Evolutionary conservation across 257 asterid species (phyloP).

Genomic region (Nicotiana obtusifolia): DNA sequence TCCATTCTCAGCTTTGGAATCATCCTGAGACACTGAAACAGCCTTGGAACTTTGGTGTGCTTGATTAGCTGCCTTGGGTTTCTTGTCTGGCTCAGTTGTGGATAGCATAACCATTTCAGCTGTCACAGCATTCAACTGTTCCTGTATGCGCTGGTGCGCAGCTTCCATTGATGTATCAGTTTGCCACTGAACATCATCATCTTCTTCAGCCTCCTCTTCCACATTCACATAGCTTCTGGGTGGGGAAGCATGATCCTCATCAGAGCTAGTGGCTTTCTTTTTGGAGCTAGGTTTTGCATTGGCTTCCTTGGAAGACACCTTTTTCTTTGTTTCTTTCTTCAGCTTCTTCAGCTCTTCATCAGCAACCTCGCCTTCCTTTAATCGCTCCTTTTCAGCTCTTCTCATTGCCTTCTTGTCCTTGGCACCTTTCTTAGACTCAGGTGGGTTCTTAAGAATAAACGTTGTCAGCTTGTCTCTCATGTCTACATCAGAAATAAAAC

Average conservation of each 20-base stretch:
- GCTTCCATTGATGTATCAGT: conserved; percentile 30
- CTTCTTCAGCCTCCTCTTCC: conserved; percentile 17
- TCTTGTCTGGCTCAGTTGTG: conserved; percentile 13
- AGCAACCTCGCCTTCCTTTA: conserved; percentile 40
- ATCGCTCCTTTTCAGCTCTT: conserved; percentile 40
- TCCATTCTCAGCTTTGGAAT: conserved; percentile 3
- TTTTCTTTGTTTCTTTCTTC: conserved; percentile 37
- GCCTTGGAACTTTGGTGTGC: not conserved
- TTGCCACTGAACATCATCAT: conserved; percentile 28
- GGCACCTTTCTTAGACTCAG: conserved; percentile 35
- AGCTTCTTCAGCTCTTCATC: conserved; percentile 37
- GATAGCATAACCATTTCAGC: conserved; percentile 30
- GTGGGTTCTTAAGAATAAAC: conserved; percentile 38
- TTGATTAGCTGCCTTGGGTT: conserved; percentile 4
- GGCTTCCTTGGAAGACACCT: conserved; percentile 32
- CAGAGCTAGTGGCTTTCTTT: conserved; percentile 22
- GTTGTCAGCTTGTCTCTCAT: conserved; percentile 41
- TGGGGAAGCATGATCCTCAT: conserved; percentile 19
- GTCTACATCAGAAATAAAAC: conserved; percentile 40
- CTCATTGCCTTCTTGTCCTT: conserved; percentile 38
- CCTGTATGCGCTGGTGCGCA: conserved; percentile 23
- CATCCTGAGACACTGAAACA: not conserved
- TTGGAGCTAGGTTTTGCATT: conserved; percentile 15
- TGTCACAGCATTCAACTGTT: conserved; percentile 24
- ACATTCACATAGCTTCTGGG: conserved; percentile 6